Base-by-base conservation (phyloP, 805 yeast species). In the Saccharomycopsis fibuligera region DNA sequence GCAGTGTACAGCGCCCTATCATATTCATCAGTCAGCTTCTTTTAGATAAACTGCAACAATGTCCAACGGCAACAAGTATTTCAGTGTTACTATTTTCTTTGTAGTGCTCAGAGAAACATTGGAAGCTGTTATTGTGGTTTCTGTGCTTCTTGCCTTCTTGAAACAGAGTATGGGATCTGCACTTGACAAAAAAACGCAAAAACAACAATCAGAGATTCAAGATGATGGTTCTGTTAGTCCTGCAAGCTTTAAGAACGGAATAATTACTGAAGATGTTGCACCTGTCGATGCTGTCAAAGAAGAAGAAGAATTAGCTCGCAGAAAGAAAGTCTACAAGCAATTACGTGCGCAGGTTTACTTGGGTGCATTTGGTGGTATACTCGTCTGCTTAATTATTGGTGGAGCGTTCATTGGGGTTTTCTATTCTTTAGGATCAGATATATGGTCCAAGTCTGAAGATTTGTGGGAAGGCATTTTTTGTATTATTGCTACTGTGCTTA, bases 1-100 rank as follows among this genome's bases (percentile, higher is more conserved):
- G n/a, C n/a, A n/a, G n/a, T 93, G 68, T 93, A 93, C 44, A 96
- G 87, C 1, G 99, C 99, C 10, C 99, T 93, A 68, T 99, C 99
- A 69, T 89, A 90, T 72, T 93, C 99, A 71, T 93, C 98, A 3
- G 97, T 87, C 68, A 93, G 76, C 90, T 87, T 85, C 69, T 86
- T 90, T n/a, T n/a, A n/a, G n/a, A 63, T 83, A n/a, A n/a, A n/a
- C n/a, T n/a, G n/a, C n/a, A n/a, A n/a, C n/a, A n/a, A n/a, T 38
- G 41, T 22, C 41, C 24, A 24, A 21, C 86, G 38, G 68, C 68
- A 6, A 60, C 69, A 4, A 27, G 50, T 55, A 44, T 61, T 64
- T 48, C 50, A 38, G 41, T 38, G 24, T 38, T 5, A 38, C 83
- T 65, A 79, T 83, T 30, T 84, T 83, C 60, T 80, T 84, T 60